Evolutionary conservation across 2,329 filamentous ascomycete genomes (phyloP).

Genomic region (Trematosphaeria pertusa): DNA sequence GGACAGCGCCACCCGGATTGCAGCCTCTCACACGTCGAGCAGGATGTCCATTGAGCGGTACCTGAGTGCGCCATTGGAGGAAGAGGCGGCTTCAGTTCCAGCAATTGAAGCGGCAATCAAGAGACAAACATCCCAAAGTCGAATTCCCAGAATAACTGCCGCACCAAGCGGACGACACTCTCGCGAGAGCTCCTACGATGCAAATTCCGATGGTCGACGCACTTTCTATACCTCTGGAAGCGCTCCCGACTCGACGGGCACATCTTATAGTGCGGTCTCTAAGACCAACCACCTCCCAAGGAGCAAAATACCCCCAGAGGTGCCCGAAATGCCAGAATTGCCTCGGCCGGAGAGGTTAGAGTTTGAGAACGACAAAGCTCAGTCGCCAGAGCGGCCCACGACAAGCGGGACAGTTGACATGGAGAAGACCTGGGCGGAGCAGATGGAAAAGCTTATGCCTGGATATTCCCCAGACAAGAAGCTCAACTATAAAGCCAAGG

Average conservation of each 20-base stretch:
- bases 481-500: conserved; percentile 23
- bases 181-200: conserved; percentile 30
- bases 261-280: conserved; percentile 25
- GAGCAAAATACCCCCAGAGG: conserved; percentile 8
- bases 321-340: conserved; percentile 16
- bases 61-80: conserved; percentile 31
- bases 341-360: conserved; percentile 4
- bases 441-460: conserved; percentile 21
- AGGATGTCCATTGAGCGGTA: conserved; percentile 37
- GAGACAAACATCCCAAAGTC: conserved; percentile 17
- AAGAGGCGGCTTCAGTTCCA: conserved; percentile 34
- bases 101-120: conserved; percentile 32
- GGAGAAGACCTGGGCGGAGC: conserved; percentile 25
- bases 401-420: conserved; percentile 24
- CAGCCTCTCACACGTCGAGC: conserved; percentile 22
- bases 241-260: conserved; percentile 27
- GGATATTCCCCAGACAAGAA: conserved; percentile 15
- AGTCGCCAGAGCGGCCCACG: conserved; percentile 21
- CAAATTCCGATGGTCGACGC: conserved; percentile 28
- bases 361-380: conserved; percentile 1
- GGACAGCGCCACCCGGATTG: conserved; percentile 15
- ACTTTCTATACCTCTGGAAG: conserved; percentile 34
- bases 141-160: not conserved
- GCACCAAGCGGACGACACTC: conserved; percentile 12
- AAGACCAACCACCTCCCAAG: conserved; percentile 17